Base-by-base conservation (phyloP, 2,329 filamentous ascomycete species). In the Cladophialophora yegresii region DNA sequence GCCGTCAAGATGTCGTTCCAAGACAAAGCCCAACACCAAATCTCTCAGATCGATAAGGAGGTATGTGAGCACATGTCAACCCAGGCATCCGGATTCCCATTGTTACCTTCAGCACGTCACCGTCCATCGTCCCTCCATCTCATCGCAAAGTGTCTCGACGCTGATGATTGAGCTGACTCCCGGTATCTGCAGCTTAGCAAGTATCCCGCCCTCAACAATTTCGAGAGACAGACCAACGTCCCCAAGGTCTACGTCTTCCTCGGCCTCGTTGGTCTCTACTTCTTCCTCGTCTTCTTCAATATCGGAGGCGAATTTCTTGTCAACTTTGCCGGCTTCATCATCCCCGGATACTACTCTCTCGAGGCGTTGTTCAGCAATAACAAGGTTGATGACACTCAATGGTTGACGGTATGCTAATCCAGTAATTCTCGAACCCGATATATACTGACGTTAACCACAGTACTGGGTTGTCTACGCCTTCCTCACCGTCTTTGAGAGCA, bases 251-350 rank as follows among this genome's bases (percentile, higher is more conserved):
- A 89, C 75, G 84, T 82, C 68, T 78, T 88, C 76, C 84, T 89
- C 54, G 86, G 86, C 71, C 79, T 89, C 61, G 84, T 80, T 69
- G 85, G 84, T 64, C 80, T 88, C 67, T 89, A 89, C 82, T 87
- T 87, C 80, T 88, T 88, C 83, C 80, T 88, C 61, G 82, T 89
- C 77, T 89, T 89, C 80, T 89, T 89, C 81, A 89, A 89, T 81
- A 88, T 89, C 70, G 86, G 84, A 67, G 86, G 86, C 77, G 84
- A 85, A 73, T 88, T 89, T 77, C 82, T 89, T 64, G 85, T 88
- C 75, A 89, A 89, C 79, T 82, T 86, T 72, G 85, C 85, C 67
- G 86, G 86, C 66, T 89, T 89, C 76, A 74, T 86, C 69, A 79
- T 89, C 67, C 86, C 86, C 54, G 85, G 83, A 69, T 89, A 88